Conservation (phyloP, 1,139 yeast species). For the Insectozyma bohioensis region DNA sequence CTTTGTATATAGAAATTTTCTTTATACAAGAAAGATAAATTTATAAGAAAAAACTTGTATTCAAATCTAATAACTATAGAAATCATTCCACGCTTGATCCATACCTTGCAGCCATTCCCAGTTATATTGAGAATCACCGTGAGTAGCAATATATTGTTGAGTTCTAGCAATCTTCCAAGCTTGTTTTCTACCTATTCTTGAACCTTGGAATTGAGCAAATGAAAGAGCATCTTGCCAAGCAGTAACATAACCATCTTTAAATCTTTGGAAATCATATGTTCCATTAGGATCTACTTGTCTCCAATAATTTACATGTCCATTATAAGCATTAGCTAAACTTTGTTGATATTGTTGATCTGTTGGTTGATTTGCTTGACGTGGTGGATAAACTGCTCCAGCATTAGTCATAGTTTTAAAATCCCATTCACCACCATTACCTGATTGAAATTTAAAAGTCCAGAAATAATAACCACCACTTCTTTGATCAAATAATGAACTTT, state of each 20-base stretch:
- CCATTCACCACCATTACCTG: constrained; percentile 97
- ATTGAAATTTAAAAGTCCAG: constrained; percentile 87
- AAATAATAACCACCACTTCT: constrained; percentile 72
- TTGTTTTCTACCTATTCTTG: constrained; percentile 68
- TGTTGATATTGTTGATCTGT: constrained; percentile 44
- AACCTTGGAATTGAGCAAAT: constrained; percentile 69
- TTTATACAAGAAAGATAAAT: no score
- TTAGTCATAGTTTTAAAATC: constrained; percentile 80
- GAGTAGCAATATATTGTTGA: constrained; percentile 54
- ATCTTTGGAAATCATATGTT: constrained; percentile 78
- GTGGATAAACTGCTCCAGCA: constrained; percentile 51
- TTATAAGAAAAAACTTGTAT: no score
- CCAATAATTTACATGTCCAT: constrained; percentile 70
- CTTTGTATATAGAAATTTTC: no score
- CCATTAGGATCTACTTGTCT: constrained; percentile 53
- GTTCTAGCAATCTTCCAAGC: constrained; percentile 61
- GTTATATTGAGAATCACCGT: constrained; percentile 54
- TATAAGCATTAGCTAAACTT: constrained; percentile 35
- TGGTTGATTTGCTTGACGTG: constrained; percentile 29
- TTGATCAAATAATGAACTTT: constrained; percentile 42
- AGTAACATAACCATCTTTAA: constrained; percentile 67
- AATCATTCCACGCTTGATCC: constrained; percentile 53
- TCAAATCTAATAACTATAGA: constrained; percentile 16
- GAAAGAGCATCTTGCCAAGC: constrained; percentile 73
- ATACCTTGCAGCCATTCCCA: constrained; percentile 95